Percentiles rank a stretch among this genome's conserved stretches.
Evolutionary conservation across 192 early-diverging fungal species (phyloP).

Genomic region (Spizellomyces sp.): DNA sequence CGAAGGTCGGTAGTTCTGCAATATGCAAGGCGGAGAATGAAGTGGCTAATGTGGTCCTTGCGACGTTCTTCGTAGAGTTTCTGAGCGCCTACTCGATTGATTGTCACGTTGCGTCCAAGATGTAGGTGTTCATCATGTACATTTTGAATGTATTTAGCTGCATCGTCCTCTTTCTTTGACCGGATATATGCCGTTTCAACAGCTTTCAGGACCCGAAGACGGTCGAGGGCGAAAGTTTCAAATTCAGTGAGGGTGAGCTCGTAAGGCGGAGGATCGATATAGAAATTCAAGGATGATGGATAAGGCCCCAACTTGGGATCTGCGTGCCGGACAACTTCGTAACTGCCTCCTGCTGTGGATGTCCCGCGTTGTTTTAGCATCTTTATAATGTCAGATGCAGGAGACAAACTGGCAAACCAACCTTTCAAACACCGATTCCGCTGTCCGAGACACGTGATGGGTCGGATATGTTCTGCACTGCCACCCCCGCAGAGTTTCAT

Average conservation of each 20-base stretch:
- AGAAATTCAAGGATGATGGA: conserved; percentile 69
- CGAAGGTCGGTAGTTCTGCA: conserved; percentile 48
- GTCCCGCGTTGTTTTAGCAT: neutral
- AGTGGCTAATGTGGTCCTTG: conserved; percentile 52
- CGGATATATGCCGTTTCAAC: conserved; percentile 82
- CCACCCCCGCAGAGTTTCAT: too few relatives aligned
- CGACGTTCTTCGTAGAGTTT: conserved; percentile 34
- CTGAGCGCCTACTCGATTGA: conserved; percentile 12
- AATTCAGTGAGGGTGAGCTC: conserved; percentile 75
- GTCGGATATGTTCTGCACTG: too few relatives aligned
- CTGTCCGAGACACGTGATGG: too few relatives aligned
- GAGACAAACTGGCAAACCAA: too few relatives aligned
- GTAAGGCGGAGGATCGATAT: conserved; percentile 59
- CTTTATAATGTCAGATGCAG: too few relatives aligned
- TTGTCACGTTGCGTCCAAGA: conserved; percentile 26
- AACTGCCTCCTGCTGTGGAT: neutral
- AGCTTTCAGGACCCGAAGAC: conserved; percentile 76
- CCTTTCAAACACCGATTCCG: too few relatives aligned
- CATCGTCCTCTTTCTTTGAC: conserved; percentile 28
- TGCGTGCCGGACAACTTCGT: neutral
- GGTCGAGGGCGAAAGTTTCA: conserved; percentile 72
- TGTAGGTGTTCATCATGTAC: conserved; percentile 28
- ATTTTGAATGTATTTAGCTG: conserved; percentile 19
- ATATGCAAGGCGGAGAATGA: conserved; percentile 53
- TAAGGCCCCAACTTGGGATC: conserved; percentile 26